Conservation (phyloP, 2,329 filamentous ascomycete genomes). For the Talaromyces islandicus region DNA sequence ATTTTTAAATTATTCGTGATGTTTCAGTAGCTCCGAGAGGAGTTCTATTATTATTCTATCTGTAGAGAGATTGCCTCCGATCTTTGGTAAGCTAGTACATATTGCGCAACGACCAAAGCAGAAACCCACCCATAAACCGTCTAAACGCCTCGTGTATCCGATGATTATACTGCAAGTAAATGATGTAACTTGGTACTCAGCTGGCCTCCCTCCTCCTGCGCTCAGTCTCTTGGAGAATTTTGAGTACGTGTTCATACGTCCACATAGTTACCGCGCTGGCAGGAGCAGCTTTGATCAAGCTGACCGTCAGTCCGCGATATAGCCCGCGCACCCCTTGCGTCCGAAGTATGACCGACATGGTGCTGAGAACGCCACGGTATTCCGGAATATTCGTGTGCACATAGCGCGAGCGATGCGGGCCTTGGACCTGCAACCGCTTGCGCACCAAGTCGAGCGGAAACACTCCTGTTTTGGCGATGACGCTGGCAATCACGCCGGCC, state of each 20-base stretch:
- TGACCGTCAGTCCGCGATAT: constrained; percentile 83
- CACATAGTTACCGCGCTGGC: constrained; percentile 88
- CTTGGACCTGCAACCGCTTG: constrained; percentile 92
- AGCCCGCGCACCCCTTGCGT: constrained; percentile 72
- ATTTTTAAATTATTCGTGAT: background rate
- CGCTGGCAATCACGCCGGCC: constrained; percentile 72
- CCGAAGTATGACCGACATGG: constrained; percentile 61
- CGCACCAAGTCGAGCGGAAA: constrained; percentile 90
- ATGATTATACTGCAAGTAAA: background rate
- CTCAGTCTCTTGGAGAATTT: constrained; percentile 44
- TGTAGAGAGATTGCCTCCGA: background rate
- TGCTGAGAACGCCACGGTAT: constrained; percentile 63
- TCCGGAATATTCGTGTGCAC: constrained; percentile 83
- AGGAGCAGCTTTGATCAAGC: constrained; percentile 89
- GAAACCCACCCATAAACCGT: background rate
- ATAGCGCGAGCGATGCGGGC: constrained; percentile 72
- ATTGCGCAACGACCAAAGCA: background rate
- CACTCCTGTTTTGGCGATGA: constrained; percentile 79
- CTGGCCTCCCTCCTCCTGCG: background rate
- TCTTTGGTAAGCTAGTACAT: background rate
- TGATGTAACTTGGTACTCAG: background rate
- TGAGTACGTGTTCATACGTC: constrained; percentile 79
- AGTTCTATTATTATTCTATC: background rate
- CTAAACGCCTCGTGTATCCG: background rate
- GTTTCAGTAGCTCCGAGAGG: background rate